Percentiles rank a stretch among this genome's conserved stretches.
These are phyloP conservation scores for Persicaria maculosa DNA, from an alignment of 148 eudicot species.

Conservation along the genomic window DNA sequence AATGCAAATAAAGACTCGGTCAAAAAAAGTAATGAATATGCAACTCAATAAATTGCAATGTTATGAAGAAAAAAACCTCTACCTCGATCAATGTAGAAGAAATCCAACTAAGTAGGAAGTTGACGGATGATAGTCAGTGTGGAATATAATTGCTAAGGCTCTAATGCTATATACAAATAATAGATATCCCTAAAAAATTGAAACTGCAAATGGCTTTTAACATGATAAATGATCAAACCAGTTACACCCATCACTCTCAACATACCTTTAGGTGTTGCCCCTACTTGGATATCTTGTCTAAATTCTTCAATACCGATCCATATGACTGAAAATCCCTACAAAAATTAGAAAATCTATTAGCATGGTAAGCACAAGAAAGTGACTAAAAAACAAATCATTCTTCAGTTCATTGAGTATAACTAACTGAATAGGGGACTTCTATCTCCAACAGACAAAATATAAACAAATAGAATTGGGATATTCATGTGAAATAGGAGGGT, in stretches of 20 bases:
- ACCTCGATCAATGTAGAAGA: conserved; percentile 1
- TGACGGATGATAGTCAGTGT: neutral
- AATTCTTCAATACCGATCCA: too few relatives aligned
- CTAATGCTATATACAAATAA: neutral
- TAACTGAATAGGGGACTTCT: too few relatives aligned
- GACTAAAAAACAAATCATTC: too few relatives aligned
- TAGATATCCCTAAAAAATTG: neutral
- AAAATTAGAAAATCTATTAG: too few relatives aligned
- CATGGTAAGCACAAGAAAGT: too few relatives aligned
- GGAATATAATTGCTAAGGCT: conserved; percentile 6
- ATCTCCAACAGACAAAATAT: too few relatives aligned
- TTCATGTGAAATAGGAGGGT: too few relatives aligned
- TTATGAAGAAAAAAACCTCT: neutral
- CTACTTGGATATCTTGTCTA: conserved; percentile 4
- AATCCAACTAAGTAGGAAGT: neutral
- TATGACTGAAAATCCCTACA: too few relatives aligned
- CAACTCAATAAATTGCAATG: neutral
- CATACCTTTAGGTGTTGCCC: conserved; percentile 80
- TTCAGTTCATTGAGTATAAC: too few relatives aligned
- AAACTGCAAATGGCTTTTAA: conserved; percentile 84
- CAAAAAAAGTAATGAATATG: neutral
- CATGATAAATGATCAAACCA: conserved; percentile 69
- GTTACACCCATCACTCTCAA: conserved; percentile 73
- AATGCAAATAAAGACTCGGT: neutral
- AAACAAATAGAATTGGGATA: too few relatives aligned